These are phyloP conservation scores for Melastoma candidum DNA, from an alignment of 441 rosid species.

Conservation along the genomic window DNA sequence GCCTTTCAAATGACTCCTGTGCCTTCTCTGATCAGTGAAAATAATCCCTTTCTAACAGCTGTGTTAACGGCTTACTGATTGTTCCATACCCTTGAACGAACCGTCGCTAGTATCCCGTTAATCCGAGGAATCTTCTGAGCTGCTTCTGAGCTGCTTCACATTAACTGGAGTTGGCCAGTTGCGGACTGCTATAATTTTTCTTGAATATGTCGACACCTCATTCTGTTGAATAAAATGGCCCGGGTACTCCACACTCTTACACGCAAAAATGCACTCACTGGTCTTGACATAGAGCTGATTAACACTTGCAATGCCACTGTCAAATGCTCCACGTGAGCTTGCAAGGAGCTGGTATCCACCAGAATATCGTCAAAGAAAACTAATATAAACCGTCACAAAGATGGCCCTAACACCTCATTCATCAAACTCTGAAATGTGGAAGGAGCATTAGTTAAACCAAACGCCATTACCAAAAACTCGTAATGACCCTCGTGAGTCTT, in stretches of 20 bases:
- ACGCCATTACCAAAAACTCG: not conserved
- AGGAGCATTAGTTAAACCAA: not conserved
- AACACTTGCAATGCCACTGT: not conserved
- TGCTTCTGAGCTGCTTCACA: not conserved
- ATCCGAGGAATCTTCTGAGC: not conserved
- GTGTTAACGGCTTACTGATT: not conserved
- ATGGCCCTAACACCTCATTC: not conserved
- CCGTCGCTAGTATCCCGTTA: not conserved
- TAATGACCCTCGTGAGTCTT: too few species aligned
- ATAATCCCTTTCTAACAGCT: not conserved
- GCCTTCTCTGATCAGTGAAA: not conserved
- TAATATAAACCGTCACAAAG: not conserved
- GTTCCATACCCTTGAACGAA: not conserved
- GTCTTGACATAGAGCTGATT: not conserved
- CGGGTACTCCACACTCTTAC: not conserved
- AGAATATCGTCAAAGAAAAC: not conserved
- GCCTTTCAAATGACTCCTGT: not conserved
- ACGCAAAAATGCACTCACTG: not conserved
- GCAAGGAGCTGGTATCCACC: not conserved
- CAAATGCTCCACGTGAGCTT: not conserved
- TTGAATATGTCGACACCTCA: not conserved
- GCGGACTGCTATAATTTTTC: not conserved
- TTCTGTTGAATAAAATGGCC: not conserved
- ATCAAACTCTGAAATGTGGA: not conserved
- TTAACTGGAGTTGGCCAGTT: not conserved